Percentiles rank a stretch among this genome's conserved stretches.
These are phyloP conservation scores for Pelargonium fulgidum DNA, from an alignment of 441 rosid genomes.

Conservation along the genomic window DNA sequence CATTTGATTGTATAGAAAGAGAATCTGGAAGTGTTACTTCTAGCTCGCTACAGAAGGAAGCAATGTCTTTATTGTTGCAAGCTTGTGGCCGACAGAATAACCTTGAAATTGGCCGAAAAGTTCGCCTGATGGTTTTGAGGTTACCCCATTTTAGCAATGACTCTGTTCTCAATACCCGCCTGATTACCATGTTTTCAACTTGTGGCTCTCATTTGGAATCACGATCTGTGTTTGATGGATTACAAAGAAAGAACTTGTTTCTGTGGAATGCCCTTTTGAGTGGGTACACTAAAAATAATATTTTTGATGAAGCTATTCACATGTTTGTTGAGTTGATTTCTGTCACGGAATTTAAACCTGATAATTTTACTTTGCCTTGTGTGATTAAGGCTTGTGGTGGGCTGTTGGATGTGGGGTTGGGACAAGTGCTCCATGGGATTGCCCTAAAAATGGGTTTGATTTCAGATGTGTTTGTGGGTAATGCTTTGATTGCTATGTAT, in stretches of 20 bases:
- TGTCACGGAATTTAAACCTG: slow-evolving; percentile 35
- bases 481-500: slow-evolving; percentile 45
- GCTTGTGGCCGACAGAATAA: slow-evolving; percentile 43
- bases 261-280: slow-evolving; percentile 68
- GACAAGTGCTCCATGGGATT: slow-evolving; percentile 50
- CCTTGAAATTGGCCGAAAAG: slow-evolving; percentile 39
- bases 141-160: slow-evolving; percentile 37
- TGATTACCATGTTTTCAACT: slow-evolving; percentile 51
- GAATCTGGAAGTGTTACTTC: slow-evolving; percentile 19
- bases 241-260: slow-evolving; percentile 44
- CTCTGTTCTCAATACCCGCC: slow-evolving; percentile 42
- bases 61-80: slow-evolving; percentile 42
- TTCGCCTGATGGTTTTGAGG: slow-evolving; percentile 38
- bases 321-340: slow-evolving; percentile 42
- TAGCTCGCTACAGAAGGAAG: slow-evolving; percentile 34
- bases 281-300: slow-evolving; percentile 48
- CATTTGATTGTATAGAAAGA: slow-evolving; percentile 29
- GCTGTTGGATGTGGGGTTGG: slow-evolving; percentile 33
- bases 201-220: slow-evolving; percentile 48
- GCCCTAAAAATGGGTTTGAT: slow-evolving; percentile 43
- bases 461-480: slow-evolving; percentile 46
- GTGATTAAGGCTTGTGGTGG: slow-evolving; percentile 61
- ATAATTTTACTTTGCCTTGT: slow-evolving; percentile 63
- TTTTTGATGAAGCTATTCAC: slow-evolving; percentile 35
- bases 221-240: slow-evolving; percentile 38